A percentile compares a stretch with the other conserved stretches of the same genome.
Conservation (phyloP, 1,284 basidiomycete genomes). For the Cutaneotrichosporon curvatum region DNA sequence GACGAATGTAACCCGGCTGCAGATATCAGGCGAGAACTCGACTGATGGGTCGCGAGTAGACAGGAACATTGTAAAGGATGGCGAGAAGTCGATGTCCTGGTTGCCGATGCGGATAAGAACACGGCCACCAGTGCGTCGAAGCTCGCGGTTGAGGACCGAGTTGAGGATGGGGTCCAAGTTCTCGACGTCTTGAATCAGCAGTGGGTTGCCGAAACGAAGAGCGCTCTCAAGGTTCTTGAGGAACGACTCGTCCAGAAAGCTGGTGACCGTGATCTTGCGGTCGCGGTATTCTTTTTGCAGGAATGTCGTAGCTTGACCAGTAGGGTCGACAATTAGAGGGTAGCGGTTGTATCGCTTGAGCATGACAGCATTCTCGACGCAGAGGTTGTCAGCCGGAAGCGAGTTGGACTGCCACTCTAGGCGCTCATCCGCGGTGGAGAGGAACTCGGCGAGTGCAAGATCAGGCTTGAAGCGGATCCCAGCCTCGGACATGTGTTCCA, state of each 20-base stretch:
- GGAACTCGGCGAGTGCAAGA: conserved; percentile 86
- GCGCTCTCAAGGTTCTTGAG: conserved; percentile 97
- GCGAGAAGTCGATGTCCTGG: conserved; percentile 99
- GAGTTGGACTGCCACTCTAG: conserved; percentile 93
- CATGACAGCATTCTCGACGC: conserved; percentile 98
- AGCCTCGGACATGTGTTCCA: conserved; percentile 77
- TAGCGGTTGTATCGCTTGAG: conserved; percentile 97
- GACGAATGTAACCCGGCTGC: conserved; percentile 97
- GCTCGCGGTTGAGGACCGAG: conserved; percentile 94
- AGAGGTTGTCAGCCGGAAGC: conserved; percentile 88
- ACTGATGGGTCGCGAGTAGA: conserved; percentile 95
- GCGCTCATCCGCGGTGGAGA: conserved; percentile 95
- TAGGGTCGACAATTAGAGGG: conserved; percentile 96
- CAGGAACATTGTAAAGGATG: conserved; percentile 98
- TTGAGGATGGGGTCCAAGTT: conserved; percentile 97
- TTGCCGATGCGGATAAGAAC: conserved; percentile 96
- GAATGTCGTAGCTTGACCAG: conserved; percentile 95
- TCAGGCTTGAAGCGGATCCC: conserved; percentile 88
- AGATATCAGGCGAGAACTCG: conserved; percentile 96
- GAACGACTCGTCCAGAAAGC: conserved; percentile 98
- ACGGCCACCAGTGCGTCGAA: conserved; percentile 89
- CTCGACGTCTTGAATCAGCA: conserved; percentile 97
- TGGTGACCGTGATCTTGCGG: conserved; percentile 94
- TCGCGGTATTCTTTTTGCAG: conserved; percentile 90
- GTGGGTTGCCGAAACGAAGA: conserved; percentile 95